These are phyloP conservation scores for Fraxinus xanthoxyloides DNA, from an alignment of 305 asterid species.

Conservation along the genomic window DNA sequence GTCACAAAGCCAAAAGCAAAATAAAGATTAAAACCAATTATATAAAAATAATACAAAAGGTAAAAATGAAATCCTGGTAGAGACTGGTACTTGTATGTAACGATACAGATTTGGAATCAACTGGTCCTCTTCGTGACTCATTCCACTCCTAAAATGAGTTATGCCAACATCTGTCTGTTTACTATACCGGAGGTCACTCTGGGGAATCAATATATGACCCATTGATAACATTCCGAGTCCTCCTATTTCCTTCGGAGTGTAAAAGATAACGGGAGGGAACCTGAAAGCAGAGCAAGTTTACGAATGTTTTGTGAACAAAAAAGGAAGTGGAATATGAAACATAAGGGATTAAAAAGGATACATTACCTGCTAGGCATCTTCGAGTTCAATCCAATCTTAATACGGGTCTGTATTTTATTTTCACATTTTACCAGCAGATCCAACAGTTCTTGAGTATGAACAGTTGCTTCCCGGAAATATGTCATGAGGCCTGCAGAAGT, in stretches of 20 bases:
- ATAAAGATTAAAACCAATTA: constrained; percentile 1
- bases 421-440: constrained; percentile 96
- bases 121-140: constrained; percentile 99
- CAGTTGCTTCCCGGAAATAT: constrained; percentile 99
- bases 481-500: constrained; percentile 85
- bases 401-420: constrained; percentile 96
- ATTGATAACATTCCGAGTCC: constrained; percentile 98
- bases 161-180: constrained; percentile 99
- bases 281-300: constrained; percentile 35
- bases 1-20: constrained; percentile 20
- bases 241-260: constrained; percentile 98
- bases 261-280: constrained; percentile 98
- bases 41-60: neutral
- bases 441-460: constrained; percentile 92
- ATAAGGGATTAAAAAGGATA: constrained; percentile 6
- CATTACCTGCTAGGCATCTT: constrained; percentile 98
- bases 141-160: constrained; percentile 96
- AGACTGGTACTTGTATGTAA: constrained; percentile 64
- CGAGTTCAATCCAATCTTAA: constrained; percentile 92
- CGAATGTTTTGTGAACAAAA: neutral
- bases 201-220: constrained; percentile 99
- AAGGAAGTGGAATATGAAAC: neutral
- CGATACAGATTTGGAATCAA: constrained; percentile 97
- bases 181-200: constrained; percentile 94
- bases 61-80: constrained; percentile 16